phyloP scores from a whole-genome alignment of 225 moss, liverwort and hornwort species.

The Sphagnum tenellum region DNA sequence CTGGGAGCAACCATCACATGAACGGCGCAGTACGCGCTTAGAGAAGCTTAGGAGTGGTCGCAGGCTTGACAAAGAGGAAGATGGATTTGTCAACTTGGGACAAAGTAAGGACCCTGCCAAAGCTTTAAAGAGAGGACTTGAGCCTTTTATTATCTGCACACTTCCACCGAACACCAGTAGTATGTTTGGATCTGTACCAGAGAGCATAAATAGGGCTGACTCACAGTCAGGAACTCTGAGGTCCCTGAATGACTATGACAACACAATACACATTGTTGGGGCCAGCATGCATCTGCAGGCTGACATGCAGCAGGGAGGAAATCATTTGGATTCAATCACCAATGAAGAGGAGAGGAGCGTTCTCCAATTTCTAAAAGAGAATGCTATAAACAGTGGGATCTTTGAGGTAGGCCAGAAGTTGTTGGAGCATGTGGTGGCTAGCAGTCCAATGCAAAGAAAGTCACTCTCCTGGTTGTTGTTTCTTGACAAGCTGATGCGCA shows the following conservation, averaged over 20 bases:
- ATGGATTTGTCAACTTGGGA: conserved; percentile 31
- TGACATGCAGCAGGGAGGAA: conserved; percentile 20
- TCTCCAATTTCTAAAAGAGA: conserved; percentile 61
- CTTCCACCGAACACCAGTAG: conserved; percentile 7
- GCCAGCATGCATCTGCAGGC: conserved; percentile 10
- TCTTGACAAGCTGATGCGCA: conserved; percentile 72
- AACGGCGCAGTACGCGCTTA: conserved; percentile 68
- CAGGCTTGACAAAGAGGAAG: conserved; percentile 68
- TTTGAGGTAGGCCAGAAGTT: conserved; percentile 67
- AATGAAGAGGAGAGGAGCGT: conserved; percentile 60
- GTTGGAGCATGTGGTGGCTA: conserved; percentile 64
- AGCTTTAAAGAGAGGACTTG: conserved; percentile 59
- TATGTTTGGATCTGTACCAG: conserved; percentile 13
- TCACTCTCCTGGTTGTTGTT: conserved; percentile 61
- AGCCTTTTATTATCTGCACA: conserved; percentile 43
- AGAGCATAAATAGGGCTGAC: conserved; percentile 24
- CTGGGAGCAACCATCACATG: conserved; percentile 61
- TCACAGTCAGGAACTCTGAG: conserved; percentile 18
- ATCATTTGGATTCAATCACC: conserved; percentile 18
- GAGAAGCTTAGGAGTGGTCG: conserved; percentile 77
- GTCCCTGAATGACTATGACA: conserved; percentile 8
- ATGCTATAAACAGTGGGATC: conserved; percentile 66
- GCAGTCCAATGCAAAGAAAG: conserved; percentile 47
- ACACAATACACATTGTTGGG: conserved; percentile 6
- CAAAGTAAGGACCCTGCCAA: conserved; percentile 62